A percentile compares a stretch with the other conserved stretches of the same genome.
These are phyloP conservation scores for Hsuehochloa calcarea DNA, from an alignment of 176 grass and related monocot species.

Conservation along the genomic window DNA sequence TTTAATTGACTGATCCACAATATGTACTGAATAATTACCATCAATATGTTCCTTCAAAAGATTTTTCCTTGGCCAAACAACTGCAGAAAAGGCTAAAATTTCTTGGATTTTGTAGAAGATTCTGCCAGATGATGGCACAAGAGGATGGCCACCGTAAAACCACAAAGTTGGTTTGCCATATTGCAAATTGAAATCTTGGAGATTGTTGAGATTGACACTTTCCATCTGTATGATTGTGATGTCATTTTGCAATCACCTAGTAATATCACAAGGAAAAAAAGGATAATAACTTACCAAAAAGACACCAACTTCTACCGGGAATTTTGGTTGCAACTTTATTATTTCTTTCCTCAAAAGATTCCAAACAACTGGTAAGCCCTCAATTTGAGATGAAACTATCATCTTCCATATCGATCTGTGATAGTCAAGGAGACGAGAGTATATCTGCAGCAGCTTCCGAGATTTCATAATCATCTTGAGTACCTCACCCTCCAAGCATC, in stretches of 20 bases:
- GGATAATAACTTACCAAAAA: conserved; percentile 60
- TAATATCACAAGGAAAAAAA: conserved; percentile 24
- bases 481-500: conserved; percentile 57
- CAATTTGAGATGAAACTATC: conserved; percentile 58
- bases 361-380: conserved; percentile 65
- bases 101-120: conserved; percentile 63
- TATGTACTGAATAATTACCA: conserved; percentile 45
- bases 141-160: conserved; percentile 75
- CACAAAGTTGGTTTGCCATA: conserved; percentile 67
- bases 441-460: conserved; percentile 47
- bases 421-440: conserved; percentile 63
- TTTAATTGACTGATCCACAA: conserved; percentile 1
- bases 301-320: conserved; percentile 42
- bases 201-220: conserved; percentile 50
- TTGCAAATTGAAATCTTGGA: conserved; percentile 55
- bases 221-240: conserved; percentile 53
- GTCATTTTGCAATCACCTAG: conserved; percentile 24
- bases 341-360: conserved; percentile 76
- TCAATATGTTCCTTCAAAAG: conserved; percentile 47
- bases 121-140: conserved; percentile 59
- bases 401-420: conserved; percentile 80
- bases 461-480: conserved; percentile 55
- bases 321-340: conserved; percentile 50
- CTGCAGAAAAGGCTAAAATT: conserved; percentile 56
- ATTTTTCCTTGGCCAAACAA: conserved; percentile 58